Base-by-base conservation (phyloP, 129 eudicot genomes). In the Heracleum sosnowskyi region DNA sequence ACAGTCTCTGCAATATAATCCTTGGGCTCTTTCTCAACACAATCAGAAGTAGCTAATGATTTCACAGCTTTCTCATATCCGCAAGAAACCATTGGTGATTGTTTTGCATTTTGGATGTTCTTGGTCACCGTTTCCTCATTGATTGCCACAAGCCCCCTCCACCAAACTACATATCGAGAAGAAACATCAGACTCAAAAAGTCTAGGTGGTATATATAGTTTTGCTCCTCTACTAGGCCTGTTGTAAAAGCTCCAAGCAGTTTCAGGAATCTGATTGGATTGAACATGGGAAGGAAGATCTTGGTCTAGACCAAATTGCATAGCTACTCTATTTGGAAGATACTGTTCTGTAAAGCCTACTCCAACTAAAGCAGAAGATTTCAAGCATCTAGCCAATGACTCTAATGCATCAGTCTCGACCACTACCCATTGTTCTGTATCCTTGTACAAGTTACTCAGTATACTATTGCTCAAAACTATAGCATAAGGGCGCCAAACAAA, bases 241-340 rank as follows among this genome's bases (percentile, higher is more conserved):
- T 22, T 17, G 26, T 75, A 84, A 15, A 75, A 69, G 0, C 20
- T 78, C 83, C 80, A 82, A 82, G 85, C 87, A 51, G 80, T 69
- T 73, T 76, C 55, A 18, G 53, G 53, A 46, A 1, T 46, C 53
- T 17, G 17, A 46, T 17, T 80, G 7, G 49, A 13, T 7, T 26
- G 78, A 28, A 55, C 76, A 20, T 60, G 8, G 13, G 73, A 79
- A 11, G 87, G 96, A 36, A 90, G 24, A 62, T 90, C 91, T 84
- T 87, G 91, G 82, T 84, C 86, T 42, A 79, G 55, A 36, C 96
- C 96, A 70, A 87, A 90, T 53, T 90, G 90, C 91, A 75, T 87
- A 0, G 86, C 84, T 10, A 87, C 96, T n/a, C 91, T 90, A 82
- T 24, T 4, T 2, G 90, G 96, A 22, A 40, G 73, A 84, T 90